These are phyloP conservation scores for Yarrowia sp. DNA, from an alignment of 805 yeast species.

Conservation along the genomic window DNA sequence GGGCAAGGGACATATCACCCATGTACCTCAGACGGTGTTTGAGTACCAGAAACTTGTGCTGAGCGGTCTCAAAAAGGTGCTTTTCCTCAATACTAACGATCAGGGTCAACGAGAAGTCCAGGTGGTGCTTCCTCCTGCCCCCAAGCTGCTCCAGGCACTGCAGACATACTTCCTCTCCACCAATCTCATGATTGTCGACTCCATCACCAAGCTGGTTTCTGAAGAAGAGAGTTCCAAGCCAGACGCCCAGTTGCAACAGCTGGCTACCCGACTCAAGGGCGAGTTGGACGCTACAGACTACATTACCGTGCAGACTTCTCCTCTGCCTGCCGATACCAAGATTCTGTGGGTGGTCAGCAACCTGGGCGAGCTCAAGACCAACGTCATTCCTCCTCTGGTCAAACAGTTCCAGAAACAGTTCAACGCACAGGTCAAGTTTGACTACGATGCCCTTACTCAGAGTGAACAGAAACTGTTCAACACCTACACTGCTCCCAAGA, in stretches of 20 bases:
- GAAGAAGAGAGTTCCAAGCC: background rate
- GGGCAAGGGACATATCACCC: constrained; percentile 29
- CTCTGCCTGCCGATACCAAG: constrained; percentile 44
- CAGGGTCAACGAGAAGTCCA: constrained; percentile 14
- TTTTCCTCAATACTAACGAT: constrained; percentile 26
- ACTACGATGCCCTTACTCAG: constrained; percentile 45
- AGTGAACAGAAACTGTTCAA: constrained; percentile 55
- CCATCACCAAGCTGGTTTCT: background rate
- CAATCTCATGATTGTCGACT: constrained; percentile 13
- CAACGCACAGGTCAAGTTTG: constrained; percentile 43
- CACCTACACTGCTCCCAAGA: constrained; percentile 50
- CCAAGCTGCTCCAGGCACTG: constrained; percentile 35
- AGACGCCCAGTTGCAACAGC: constrained; percentile 7
- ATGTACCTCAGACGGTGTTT: constrained; percentile 38
- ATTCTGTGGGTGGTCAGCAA: constrained; percentile 54
- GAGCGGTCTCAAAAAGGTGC: constrained; percentile 32
- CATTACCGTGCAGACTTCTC: constrained; percentile 7
- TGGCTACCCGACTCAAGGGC: background rate
- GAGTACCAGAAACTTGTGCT: constrained; percentile 43
- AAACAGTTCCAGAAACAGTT: constrained; percentile 46
- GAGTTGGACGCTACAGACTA: constrained; percentile 1
- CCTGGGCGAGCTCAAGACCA: constrained; percentile 46
- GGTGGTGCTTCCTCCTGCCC: constrained; percentile 39
- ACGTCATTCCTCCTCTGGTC: constrained; percentile 48
- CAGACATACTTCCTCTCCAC: constrained; percentile 33